Conservation (phyloP, 257 asterid species). For the Forsythia viridissima region DNA sequence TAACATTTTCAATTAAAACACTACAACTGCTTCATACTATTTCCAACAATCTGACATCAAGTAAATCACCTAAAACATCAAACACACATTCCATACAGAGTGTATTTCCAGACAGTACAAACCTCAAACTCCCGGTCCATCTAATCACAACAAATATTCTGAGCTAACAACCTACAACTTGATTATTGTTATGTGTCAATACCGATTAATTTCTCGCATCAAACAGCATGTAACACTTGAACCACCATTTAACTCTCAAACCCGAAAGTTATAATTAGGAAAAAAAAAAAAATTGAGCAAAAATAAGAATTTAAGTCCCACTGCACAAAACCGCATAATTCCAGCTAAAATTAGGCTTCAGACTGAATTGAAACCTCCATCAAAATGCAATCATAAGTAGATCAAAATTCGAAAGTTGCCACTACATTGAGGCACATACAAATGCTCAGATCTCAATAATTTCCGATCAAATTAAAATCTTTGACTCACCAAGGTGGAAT, state of each 20-base stretch:
- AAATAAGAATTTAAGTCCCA: neutral
- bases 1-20: neutral
- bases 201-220: conserved; percentile 1
- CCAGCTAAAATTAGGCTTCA: neutral
- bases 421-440: neutral
- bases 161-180: conserved; percentile 4
- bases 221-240: neutral
- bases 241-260: conserved; percentile 15
- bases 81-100: neutral
- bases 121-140: neutral
- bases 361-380: neutral
- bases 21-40: neutral
- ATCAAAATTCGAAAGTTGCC: neutral
- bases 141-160: neutral
- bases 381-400: conserved; percentile 4
- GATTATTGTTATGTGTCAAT: neutral
- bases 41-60: neutral
- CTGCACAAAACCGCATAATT: neutral
- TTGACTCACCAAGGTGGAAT: conserved; percentile 83
- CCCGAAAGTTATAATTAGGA: conserved; percentile 2
- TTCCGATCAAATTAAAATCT: neutral
- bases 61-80: neutral
- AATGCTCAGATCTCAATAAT: conserved; percentile 13
- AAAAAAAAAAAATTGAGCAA: neutral
- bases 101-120: neutral